A percentile compares a stretch with the other conserved stretches of the same genome.
Evolutionary conservation across 768 basidiomycete species (phyloP).

Genomic region (Xerocomellus amylosporus): DNA sequence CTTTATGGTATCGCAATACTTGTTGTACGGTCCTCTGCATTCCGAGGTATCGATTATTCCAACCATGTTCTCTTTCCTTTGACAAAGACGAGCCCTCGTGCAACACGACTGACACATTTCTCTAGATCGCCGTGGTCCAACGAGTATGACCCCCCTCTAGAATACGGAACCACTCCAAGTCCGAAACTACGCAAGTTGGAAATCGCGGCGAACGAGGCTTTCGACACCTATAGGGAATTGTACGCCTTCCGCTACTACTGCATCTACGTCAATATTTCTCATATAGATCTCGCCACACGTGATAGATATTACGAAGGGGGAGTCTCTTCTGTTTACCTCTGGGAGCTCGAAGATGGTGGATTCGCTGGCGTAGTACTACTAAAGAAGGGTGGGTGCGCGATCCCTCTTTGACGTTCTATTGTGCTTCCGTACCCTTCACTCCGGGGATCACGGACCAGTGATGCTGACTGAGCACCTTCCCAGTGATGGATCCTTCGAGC

Average conservation of each 20-base stretch:
- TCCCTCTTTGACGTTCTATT: not conserved
- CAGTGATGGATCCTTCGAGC: conserved; percentile 59
- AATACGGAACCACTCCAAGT: conserved; percentile 86
- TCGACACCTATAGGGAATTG: conserved; percentile 97
- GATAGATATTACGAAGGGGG: conserved; percentile 97
- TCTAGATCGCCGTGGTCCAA: conserved; percentile 97
- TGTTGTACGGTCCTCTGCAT: not conserved
- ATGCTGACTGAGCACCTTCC: conserved; percentile 3
- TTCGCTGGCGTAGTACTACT: conserved; percentile 96
- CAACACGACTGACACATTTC: conserved; percentile 13
- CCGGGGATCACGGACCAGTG: not conserved
- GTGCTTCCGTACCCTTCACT: conserved; percentile 2
- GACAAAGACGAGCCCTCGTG: not conserved
- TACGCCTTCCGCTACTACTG: conserved; percentile 33
- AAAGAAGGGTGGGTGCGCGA: conserved; percentile 72
- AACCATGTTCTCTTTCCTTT: not conserved
- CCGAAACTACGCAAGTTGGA: conserved; percentile 87
- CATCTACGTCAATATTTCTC: not conserved
- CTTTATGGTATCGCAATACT: not conserved
- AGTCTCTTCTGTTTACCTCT: conserved; percentile 93
- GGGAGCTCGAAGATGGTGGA: conserved; percentile 95
- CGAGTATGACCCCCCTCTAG: conserved; percentile 85
- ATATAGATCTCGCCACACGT: not conserved
- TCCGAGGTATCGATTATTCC: not conserved
- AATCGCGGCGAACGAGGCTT: conserved; percentile 91